These are phyloP conservation scores for Drosera spatulata DNA, from an alignment of 179 eudicot species.

Conservation along the genomic window DNA sequence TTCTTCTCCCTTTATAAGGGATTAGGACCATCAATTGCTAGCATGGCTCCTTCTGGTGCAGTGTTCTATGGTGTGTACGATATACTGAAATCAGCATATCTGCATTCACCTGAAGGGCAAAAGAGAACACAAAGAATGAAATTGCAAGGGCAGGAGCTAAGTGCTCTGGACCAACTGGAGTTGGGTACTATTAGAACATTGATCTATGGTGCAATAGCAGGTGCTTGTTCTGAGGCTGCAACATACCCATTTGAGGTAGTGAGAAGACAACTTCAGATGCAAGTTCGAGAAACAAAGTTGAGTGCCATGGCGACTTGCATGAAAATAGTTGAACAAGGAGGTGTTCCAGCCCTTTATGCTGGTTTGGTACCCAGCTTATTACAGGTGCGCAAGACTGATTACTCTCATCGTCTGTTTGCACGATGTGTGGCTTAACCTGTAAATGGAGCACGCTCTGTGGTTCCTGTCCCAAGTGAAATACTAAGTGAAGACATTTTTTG, in stretches of 20 bases:
- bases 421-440: too few species aligned
- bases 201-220: conserved; percentile 87
- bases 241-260: conserved; percentile 99
- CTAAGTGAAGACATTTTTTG: too few species aligned
- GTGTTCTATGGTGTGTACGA: conserved; percentile 96
- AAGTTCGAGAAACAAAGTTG: conserved; percentile 61
- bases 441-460: too few species aligned
- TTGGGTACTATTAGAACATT: conserved; percentile 77
- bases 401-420: too few species aligned
- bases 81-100: conserved; percentile 73
- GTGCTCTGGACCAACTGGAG: conserved; percentile 81
- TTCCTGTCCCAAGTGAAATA: too few species aligned
- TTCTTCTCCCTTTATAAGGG: conserved; percentile 94
- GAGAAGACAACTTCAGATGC: conserved; percentile 97
- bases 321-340: conserved; percentile 82
- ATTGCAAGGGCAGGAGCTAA: conserved; percentile 45
- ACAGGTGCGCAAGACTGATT: conserved; percentile 35
- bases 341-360: conserved; percentile 92
- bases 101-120: conserved; percentile 85
- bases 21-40: conserved; percentile 72
- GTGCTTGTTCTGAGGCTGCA: conserved; percentile 95
- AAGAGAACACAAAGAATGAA: conserved; percentile 65
- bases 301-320: conserved; percentile 69
- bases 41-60: conserved; percentile 98
- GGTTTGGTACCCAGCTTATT: conserved; percentile 86